A percentile compares a stretch with the other conserved stretches of the same genome.
Evolutionary conservation across 352 stramenopile species (phyloP).

Genomic region (Pseudoperonospora humuli): DNA sequence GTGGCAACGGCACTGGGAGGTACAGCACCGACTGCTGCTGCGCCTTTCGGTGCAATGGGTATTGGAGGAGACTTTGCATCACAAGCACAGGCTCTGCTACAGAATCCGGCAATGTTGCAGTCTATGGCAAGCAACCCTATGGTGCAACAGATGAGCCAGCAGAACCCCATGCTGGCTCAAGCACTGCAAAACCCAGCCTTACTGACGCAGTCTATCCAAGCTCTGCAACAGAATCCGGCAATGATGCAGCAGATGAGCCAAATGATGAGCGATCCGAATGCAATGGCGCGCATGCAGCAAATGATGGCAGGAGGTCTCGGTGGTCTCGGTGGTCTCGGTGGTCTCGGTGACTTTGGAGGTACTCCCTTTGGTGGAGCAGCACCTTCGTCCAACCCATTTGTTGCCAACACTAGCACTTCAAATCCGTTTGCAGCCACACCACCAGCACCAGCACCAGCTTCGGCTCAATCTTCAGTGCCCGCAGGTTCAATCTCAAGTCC

Average conservation of each 20-base stretch:
- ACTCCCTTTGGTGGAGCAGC: conserved; percentile 26
- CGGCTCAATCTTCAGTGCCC: conserved; percentile 5
- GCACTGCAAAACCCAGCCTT: conserved; percentile 67
- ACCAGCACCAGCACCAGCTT: conserved; percentile 3
- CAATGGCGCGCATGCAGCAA: conserved; percentile 65
- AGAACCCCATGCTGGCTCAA: conserved; percentile 75
- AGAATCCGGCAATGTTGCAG: conserved; percentile 69
- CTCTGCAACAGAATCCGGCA: conserved; percentile 64
- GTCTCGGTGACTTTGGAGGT: conserved; percentile 14
- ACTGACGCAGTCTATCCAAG: conserved; percentile 55
- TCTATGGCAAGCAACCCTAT: conserved; percentile 58
- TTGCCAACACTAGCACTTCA: conserved; percentile 3
- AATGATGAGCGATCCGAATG: conserved; percentile 72
- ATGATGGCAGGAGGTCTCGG: conserved; percentile 38
- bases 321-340: conserved; percentile 13
- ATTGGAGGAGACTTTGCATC: conserved; percentile 35
- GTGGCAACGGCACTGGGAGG: conserved; percentile 8
- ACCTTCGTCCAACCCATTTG: conserved; percentile 38
- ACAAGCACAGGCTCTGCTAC: conserved; percentile 56
- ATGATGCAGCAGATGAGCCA: conserved; percentile 80
- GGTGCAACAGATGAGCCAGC: conserved; percentile 74
- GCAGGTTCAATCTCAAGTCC: background rate
- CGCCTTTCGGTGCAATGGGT: conserved; percentile 13
- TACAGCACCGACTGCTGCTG: background rate
- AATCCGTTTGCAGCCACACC: conserved; percentile 15